Percentiles rank a stretch among this genome's conserved stretches.
These are phyloP conservation scores for Pelargonium myrrhifolium DNA, from an alignment of 441 rosid species.

Conservation along the genomic window DNA sequence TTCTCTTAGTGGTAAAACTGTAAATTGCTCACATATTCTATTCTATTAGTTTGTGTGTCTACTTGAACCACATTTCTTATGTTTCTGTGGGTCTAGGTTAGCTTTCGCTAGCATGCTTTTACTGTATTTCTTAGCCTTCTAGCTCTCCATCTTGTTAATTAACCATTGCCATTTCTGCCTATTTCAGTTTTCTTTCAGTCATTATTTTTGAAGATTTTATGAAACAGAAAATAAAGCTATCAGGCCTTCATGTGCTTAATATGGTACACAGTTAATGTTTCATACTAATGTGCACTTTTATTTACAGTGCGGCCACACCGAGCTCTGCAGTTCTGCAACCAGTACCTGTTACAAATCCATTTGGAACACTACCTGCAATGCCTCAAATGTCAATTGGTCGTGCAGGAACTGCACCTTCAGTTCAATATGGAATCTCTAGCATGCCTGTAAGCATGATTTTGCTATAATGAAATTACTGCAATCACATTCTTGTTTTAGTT, in stretches of 20 bases:
- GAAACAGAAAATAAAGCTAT: neutral
- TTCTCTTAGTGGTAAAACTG: neutral
- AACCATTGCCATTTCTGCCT: neutral
- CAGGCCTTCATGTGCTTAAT: neutral
- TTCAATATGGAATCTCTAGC: slow-evolving; percentile 93
- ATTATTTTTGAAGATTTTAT: neutral
- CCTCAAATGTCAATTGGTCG: slow-evolving; percentile 83
- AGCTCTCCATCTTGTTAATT: neutral
- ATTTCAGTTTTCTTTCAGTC: neutral
- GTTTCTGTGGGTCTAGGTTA: neutral
- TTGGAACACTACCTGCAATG: slow-evolving; percentile 86
- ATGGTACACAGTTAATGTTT: neutral
- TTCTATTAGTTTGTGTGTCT: neutral
- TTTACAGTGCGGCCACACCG: slow-evolving; percentile 43
- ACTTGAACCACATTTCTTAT: neutral
- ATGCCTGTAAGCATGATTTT: slow-evolving; percentile 55
- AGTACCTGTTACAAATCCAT: slow-evolving; percentile 59
- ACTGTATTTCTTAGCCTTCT: neutral
- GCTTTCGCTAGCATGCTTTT: neutral
- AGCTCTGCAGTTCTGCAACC: slow-evolving; percentile 48
- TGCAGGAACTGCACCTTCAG: slow-evolving; percentile 65
- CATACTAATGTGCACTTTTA: neutral
- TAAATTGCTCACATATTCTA: neutral
- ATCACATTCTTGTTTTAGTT: neutral
- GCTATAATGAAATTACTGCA: neutral